Evolutionary conservation across 306 rosid genomes (phyloP).

Genomic region (Trifolium repens): DNA sequence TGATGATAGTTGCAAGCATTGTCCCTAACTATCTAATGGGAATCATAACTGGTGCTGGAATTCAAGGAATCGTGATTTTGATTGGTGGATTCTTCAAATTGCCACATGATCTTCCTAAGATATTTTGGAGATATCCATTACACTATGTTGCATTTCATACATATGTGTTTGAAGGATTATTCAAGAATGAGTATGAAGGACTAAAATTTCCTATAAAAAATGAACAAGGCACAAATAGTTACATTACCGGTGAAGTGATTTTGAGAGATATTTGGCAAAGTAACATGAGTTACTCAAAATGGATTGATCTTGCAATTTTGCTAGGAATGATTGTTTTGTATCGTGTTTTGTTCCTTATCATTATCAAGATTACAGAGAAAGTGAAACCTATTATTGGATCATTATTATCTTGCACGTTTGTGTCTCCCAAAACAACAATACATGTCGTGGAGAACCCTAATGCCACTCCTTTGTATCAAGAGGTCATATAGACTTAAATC

Average conservation of each 20-base stretch:
- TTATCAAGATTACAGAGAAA: slow-evolving; percentile 55
- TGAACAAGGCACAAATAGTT: background rate
- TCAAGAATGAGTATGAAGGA: slow-evolving; percentile 73
- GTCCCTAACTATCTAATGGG: slow-evolving; percentile 84
- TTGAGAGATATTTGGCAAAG: slow-evolving; percentile 47
- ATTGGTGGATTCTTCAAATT: slow-evolving; percentile 59
- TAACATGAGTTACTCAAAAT: slow-evolving; percentile 58
- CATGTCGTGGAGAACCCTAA: slow-evolving; percentile 33
- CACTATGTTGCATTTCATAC: slow-evolving; percentile 61
- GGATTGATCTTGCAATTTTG: slow-evolving; percentile 69
- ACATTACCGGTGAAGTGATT: slow-evolving; percentile 52
- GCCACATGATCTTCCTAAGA: slow-evolving; percentile 58
- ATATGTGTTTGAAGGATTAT: slow-evolving; percentile 62
- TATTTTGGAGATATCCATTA: slow-evolving; percentile 66
- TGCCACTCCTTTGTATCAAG: slow-evolving; percentile 23
- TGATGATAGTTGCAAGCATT: slow-evolving; percentile 74
- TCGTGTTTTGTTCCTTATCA: slow-evolving; percentile 53
- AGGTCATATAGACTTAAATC: too few relatives aligned
- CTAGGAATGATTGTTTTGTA: slow-evolving; percentile 61
- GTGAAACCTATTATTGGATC: slow-evolving; percentile 34
- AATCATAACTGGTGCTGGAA: slow-evolving; percentile 69
- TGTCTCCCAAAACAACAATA: slow-evolving; percentile 13
- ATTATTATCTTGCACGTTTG: background rate
- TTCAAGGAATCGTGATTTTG: slow-evolving; percentile 69
- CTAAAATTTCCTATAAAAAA: slow-evolving; percentile 14